Evolutionary conservation across 2,329 filamentous ascomycete species (phyloP), one percentile per base, ranked within the genome.

Genomic region (Calonectria pauciramosa): DNA sequence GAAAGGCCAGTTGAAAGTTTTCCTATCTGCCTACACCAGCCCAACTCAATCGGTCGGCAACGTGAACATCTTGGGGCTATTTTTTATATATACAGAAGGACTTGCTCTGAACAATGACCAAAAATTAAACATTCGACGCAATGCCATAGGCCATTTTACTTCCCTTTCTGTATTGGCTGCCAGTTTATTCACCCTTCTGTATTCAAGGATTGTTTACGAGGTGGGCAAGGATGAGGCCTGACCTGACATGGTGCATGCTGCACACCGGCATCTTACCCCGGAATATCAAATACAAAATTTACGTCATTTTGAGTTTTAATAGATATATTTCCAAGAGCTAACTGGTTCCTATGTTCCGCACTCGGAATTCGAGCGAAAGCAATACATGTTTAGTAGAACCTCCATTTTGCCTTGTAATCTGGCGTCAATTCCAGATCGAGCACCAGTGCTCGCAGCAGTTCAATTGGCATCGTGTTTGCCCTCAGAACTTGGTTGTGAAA

Each of bases 401-500:
- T 88, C 90, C 90, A 91, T 47, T 82, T 80, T 1, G 88, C 82
- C 76, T 87, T 85, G 72, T 87, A 89, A 18, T 90, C 86, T 23
- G 81, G 78, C 28, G 78, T 77, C 28, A 92, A 75, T 20, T 86
- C 83, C 73, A 86, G 79, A 5, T 85, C 82, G 56, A 86, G 80
- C 13, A 91, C 71, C 70, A 91, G 76, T 3, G 89, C 89, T 54
- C 90, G 83, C 41, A 91, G 78, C 73, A 91, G 79, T 82, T 91
- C 90, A 68, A 91, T 87, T 0, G 90, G 89, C 87, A 91, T 90
- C 60, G 86, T 84, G 71, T 90, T 90, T 0, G 86, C 86, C 54
- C 79, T 84, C 76, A 92, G 79, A 3, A 92, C 84, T 3, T 80
- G 78, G 79, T 92, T 90, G 77, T 93, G 90, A 66, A 92, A 92